These are phyloP conservation scores for Thermothielavioides terrestris DNA, from an alignment of 495 filamentous ascomycete genomes.

Conservation along the genomic window DNA sequence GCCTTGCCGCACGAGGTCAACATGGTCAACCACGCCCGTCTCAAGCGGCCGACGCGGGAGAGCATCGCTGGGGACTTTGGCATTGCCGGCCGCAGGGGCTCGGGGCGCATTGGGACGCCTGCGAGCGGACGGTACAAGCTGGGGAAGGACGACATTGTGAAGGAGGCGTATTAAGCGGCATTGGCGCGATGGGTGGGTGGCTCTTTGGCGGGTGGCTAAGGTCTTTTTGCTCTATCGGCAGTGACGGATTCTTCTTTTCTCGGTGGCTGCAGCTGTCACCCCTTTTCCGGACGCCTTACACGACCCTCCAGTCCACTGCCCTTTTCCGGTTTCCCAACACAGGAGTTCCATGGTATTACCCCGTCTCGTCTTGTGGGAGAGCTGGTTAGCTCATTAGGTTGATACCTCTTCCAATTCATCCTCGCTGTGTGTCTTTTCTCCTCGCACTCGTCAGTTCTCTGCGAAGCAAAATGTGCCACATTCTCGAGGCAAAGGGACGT, in stretches of 20 bases:
- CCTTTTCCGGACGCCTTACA: not conserved
- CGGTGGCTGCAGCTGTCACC: too few relatives aligned
- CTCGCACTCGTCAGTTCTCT: too few relatives aligned
- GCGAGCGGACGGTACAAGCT: slow-evolving; percentile 49
- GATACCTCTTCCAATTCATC: slow-evolving; percentile 8
- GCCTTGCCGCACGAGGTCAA: slow-evolving; percentile 95
- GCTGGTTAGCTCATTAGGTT: slow-evolving; percentile 6
- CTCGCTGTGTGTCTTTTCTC: not conserved
- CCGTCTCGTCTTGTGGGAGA: not conserved
- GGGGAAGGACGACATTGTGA: slow-evolving; percentile 68
- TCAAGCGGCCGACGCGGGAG: slow-evolving; percentile 85
- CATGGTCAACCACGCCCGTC: slow-evolving; percentile 78
- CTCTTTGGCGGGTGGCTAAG: too few relatives aligned
- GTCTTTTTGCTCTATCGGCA: too few relatives aligned
- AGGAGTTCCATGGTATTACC: slow-evolving; percentile 4
- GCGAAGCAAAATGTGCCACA: too few relatives aligned
- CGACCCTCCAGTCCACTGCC: too few relatives aligned
- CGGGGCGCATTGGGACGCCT: slow-evolving; percentile 40
- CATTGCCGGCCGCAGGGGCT: slow-evolving; percentile 39
- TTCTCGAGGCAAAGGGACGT: too few relatives aligned
- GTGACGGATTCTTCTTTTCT: too few relatives aligned
- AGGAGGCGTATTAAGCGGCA: slow-evolving; percentile 63
- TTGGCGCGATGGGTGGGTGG: too few relatives aligned
- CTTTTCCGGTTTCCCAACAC: too few relatives aligned
- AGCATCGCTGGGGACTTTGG: slow-evolving; percentile 60